phyloP scores from a whole-genome alignment of 805 yeast species.

The Komagataella pastoris region DNA sequence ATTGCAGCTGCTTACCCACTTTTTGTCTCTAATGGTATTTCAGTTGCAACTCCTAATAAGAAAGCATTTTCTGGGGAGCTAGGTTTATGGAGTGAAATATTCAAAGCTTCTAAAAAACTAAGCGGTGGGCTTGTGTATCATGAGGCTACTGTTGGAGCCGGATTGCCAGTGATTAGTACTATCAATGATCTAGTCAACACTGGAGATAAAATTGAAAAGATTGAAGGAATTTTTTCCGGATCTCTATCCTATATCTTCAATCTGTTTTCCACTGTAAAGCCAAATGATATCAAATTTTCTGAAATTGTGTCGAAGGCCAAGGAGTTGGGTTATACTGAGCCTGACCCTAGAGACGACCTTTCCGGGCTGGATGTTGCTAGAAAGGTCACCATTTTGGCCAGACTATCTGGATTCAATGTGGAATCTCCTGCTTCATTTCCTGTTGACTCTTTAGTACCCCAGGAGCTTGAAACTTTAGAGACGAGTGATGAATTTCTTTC shows the following conservation, averaged over 20 bases:
- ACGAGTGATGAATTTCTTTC: conserved; percentile 70
- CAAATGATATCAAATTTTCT: conserved; percentile 62
- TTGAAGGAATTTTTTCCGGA: conserved; percentile 96
- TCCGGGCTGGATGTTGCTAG: conserved; percentile 98
- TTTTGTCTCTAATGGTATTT: conserved; percentile 65
- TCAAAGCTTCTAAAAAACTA: conserved; percentile 35
- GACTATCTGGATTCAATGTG: conserved; percentile 78
- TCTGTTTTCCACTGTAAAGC: conserved; percentile 64
- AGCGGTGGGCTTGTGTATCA: conserved; percentile 79
- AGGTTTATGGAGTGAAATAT: conserved; percentile 65
- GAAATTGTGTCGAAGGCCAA: conserved; percentile 86
- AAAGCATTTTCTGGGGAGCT: conserved; percentile 85
- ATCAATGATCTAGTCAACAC: conserved; percentile 80
- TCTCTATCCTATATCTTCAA: conserved; percentile 92
- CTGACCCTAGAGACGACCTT: conserved; percentile 98
- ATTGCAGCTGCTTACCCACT: conserved; percentile 69
- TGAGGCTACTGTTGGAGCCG: conserved; percentile 99
- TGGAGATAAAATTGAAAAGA: conserved; percentile 83
- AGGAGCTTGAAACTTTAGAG: conserved; percentile 59
- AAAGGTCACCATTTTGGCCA: conserved; percentile 91
- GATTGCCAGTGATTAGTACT: conserved; percentile 85
- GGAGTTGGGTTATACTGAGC: conserved; percentile 91
- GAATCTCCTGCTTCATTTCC: conserved; percentile 88
- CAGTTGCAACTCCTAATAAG: conserved; percentile 96
- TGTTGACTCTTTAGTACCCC: conserved; percentile 87